phyloP scores from a whole-genome alignment of 495 filamentous ascomycete species.

The Parmelia sp. region DNA sequence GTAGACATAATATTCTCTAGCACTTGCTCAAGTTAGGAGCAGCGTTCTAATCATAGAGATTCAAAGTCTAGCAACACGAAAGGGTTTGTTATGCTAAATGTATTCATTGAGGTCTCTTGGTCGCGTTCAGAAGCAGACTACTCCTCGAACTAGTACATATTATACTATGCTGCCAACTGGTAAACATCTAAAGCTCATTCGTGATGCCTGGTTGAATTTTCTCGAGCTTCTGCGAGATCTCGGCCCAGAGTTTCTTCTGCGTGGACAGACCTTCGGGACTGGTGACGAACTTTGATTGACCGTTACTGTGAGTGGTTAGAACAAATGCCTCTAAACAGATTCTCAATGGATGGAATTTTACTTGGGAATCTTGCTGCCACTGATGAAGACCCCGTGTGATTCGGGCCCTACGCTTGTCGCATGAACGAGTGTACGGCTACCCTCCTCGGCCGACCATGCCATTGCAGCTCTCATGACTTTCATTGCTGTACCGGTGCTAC shows the following conservation, averaged over 20 bases:
- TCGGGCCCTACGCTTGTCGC: slow-evolving; percentile 25
- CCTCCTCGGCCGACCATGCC: slow-evolving; percentile 34
- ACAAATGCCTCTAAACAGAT: background rate
- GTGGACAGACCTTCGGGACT: slow-evolving; percentile 25
- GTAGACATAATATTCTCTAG: no score
- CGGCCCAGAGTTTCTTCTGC: slow-evolving; percentile 32
- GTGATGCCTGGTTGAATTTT: slow-evolving; percentile 15
- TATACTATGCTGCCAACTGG: no score
- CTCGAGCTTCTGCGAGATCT: slow-evolving; percentile 31
- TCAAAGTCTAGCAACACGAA: no score
- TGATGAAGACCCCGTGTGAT: no score
- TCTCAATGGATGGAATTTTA: background rate
- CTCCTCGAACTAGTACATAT: no score
- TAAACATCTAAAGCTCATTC: background rate
- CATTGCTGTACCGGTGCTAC: slow-evolving; percentile 27
- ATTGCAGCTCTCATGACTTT: slow-evolving; percentile 27
- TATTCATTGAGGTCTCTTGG: no score
- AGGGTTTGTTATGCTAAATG: no score
- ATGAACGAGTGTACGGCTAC: slow-evolving; percentile 33
- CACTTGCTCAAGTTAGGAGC: no score
- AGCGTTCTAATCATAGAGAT: no score
- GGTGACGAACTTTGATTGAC: slow-evolving; percentile 14
- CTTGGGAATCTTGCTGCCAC: slow-evolving; percentile 13
- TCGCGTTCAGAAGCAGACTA: no score
- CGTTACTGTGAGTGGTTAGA: slow-evolving; percentile 9